Evolutionary conservation across 495 filamentous ascomycete genomes (phyloP).

Genomic region (Aspergillus sparsus): DNA sequence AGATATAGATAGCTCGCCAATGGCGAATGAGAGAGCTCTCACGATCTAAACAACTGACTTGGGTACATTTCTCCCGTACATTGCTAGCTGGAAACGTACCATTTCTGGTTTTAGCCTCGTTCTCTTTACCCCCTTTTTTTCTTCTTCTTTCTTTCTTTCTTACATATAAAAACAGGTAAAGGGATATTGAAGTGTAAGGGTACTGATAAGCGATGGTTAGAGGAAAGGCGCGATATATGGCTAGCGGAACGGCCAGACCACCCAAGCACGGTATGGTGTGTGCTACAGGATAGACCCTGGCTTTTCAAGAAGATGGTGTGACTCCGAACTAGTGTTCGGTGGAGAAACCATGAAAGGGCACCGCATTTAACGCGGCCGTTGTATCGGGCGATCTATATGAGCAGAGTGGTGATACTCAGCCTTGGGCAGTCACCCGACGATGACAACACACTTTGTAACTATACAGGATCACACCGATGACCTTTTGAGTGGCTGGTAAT

Average conservation of each 20-base stretch:
- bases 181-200: not conserved
- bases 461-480: slow-evolving; percentile 46
- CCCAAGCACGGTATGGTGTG: slow-evolving; percentile 58
- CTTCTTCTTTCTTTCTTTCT: slow-evolving; percentile 40
- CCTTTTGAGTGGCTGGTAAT: slow-evolving; percentile 56
- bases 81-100: slow-evolving; percentile 42
- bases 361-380: slow-evolving; percentile 50
- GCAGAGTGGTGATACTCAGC: slow-evolving; percentile 63
- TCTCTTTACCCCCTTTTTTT: not conserved
- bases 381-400: slow-evolving; percentile 63
- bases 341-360: slow-evolving; percentile 59
- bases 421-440: slow-evolving; percentile 60
- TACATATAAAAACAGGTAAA: slow-evolving; percentile 24
- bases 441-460: slow-evolving; percentile 61
- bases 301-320: slow-evolving; percentile 67
- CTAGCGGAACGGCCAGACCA: slow-evolving; percentile 61
- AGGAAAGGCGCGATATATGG: slow-evolving; percentile 42
- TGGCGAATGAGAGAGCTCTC: slow-evolving; percentile 57
- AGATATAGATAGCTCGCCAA: slow-evolving; percentile 50
- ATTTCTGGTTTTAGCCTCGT: no score
- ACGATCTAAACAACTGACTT: slow-evolving; percentile 62
- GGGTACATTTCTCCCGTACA: slow-evolving; percentile 68
- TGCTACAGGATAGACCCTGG: slow-evolving; percentile 62
- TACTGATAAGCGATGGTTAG: slow-evolving; percentile 6
- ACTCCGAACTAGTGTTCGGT: slow-evolving; percentile 45